These are phyloP conservation scores for Kodamaea hsintzibuensis DNA, from an alignment of 805 yeast genomes.

Conservation along the genomic window DNA sequence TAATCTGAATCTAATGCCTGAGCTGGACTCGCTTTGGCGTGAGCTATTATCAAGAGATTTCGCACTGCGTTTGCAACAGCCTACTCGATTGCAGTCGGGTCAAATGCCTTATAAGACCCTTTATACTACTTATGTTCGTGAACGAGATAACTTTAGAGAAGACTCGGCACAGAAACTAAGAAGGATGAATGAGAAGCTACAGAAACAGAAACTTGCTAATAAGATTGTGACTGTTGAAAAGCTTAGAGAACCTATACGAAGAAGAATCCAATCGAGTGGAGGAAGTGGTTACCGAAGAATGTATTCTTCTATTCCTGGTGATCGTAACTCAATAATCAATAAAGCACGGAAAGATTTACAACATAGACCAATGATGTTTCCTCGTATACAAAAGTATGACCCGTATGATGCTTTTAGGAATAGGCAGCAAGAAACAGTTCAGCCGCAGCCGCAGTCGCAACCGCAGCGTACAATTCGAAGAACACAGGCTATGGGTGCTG, in stretches of 20 bases:
- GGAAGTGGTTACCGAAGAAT: slow-evolving; percentile 12
- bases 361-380: slow-evolving; percentile 35
- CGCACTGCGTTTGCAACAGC: slow-evolving; percentile 39
- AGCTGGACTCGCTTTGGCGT: slow-evolving; percentile 49
- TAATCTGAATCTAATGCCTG: slow-evolving; percentile 44
- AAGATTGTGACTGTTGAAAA: slow-evolving; percentile 24
- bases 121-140: slow-evolving; percentile 40
- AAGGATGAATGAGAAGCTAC: slow-evolving; percentile 40
- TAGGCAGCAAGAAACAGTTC: neutral
- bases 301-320: slow-evolving; percentile 1
- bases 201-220: slow-evolving; percentile 40
- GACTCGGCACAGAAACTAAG: slow-evolving; percentile 48
- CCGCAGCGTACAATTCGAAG: slow-evolving; percentile 5
- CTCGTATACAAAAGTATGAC: slow-evolving; percentile 17
- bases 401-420: slow-evolving; percentile 25
- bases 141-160: slow-evolving; percentile 44
- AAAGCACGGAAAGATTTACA: slow-evolving; percentile 39
- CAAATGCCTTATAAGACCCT: slow-evolving; percentile 38
- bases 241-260: slow-evolving; percentile 28
- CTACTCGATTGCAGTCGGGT: neutral
- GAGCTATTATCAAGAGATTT: slow-evolving; percentile 48
- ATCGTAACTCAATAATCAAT: slow-evolving; percentile 29
- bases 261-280: slow-evolving; percentile 7
- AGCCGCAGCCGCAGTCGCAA: no score
- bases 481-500: slow-evolving; percentile 1